These are phyloP conservation scores for Diaporthe longicolla DNA, from an alignment of 2,329 filamentous ascomycete species.

Conservation along the genomic window DNA sequence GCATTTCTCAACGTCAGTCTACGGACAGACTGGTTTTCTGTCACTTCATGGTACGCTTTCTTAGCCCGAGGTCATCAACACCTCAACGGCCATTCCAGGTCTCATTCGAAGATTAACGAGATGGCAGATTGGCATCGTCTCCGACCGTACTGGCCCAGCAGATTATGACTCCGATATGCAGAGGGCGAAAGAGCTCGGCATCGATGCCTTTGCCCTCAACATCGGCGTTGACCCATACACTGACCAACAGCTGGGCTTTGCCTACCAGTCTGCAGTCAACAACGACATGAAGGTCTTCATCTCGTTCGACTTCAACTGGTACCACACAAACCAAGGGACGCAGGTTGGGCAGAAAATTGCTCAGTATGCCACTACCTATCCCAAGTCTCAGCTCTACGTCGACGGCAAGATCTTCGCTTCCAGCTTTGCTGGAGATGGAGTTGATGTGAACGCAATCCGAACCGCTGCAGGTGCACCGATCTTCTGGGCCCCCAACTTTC, in stretches of 20 bases:
- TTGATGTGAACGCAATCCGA: conserved; percentile 59
- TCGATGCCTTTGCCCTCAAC: conserved; percentile 52
- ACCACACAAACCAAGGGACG: conserved; percentile 52
- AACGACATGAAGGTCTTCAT: conserved; percentile 68
- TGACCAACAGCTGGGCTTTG: conserved; percentile 61
- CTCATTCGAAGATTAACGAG: background rate
- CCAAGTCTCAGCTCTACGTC: conserved; percentile 62
- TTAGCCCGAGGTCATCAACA: background rate
- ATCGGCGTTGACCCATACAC: conserved; percentile 55
- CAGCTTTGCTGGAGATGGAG: conserved; percentile 64
- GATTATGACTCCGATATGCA: conserved; percentile 58
- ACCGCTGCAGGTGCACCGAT: conserved; percentile 59
- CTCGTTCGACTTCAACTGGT: conserved; percentile 69
- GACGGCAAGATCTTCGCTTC: conserved; percentile 66
- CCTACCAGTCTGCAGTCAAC: conserved; percentile 63
- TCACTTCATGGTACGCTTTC: conserved; percentile 54
- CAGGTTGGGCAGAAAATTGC: conserved; percentile 61
- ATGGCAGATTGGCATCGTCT: conserved; percentile 58
- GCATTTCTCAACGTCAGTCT: background rate
- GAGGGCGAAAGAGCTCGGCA: conserved; percentile 46
- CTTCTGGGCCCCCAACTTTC: conserved; percentile 66
- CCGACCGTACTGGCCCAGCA: conserved; percentile 56
- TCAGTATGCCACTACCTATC: conserved; percentile 57
- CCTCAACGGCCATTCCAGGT: background rate
- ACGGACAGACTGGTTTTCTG: conserved; percentile 54